A percentile compares a stretch with the other conserved stretches of the same genome.
Evolutionary conservation across 2,329 filamentous ascomycete genomes (phyloP).

Genomic region (Trichoderma breve): DNA sequence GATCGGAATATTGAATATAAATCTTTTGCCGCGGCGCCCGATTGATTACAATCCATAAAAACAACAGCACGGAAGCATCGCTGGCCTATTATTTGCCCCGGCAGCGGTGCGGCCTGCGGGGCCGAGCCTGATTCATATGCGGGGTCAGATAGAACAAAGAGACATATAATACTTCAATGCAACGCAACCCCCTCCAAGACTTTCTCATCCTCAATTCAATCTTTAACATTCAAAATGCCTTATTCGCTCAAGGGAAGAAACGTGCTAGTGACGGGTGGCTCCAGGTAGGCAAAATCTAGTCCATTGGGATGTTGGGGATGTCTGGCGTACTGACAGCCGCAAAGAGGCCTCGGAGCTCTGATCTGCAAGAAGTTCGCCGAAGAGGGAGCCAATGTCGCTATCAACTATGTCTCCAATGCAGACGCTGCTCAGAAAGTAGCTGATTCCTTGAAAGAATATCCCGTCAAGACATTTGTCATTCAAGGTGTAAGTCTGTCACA

Average conservation of each 20-base stretch:
- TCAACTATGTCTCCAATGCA: slow-evolving; percentile 11
- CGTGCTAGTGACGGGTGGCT: slow-evolving; percentile 11
- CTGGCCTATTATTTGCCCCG: not conserved
- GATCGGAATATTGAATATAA: not conserved
- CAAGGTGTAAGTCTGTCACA: not conserved
- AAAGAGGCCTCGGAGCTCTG: slow-evolving; percentile 12
- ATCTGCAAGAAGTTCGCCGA: slow-evolving; percentile 15
- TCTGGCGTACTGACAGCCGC: not conserved
- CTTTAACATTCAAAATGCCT: not conserved
- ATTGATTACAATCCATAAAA: not conserved
- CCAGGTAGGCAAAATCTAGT: not conserved
- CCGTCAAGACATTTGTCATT: not conserved
- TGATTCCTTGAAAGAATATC: not conserved
- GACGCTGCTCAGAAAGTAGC: not conserved
- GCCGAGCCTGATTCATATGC: not conserved
- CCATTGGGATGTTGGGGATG: not conserved
- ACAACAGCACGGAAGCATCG: not conserved
- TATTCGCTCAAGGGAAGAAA: slow-evolving; percentile 16
- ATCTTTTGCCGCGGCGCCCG: not conserved
- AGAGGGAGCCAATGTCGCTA: slow-evolving; percentile 9
- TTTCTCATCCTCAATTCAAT: not conserved
- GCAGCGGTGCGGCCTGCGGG: not conserved
- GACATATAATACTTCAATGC: not conserved
- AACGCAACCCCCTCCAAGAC: not conserved
- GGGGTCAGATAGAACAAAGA: not conserved